A percentile compares a stretch with the other conserved stretches of the same genome.
phyloP scores from a whole-genome alignment of 2,329 filamentous ascomycete species.

The Colletotrichum phormii region DNA sequence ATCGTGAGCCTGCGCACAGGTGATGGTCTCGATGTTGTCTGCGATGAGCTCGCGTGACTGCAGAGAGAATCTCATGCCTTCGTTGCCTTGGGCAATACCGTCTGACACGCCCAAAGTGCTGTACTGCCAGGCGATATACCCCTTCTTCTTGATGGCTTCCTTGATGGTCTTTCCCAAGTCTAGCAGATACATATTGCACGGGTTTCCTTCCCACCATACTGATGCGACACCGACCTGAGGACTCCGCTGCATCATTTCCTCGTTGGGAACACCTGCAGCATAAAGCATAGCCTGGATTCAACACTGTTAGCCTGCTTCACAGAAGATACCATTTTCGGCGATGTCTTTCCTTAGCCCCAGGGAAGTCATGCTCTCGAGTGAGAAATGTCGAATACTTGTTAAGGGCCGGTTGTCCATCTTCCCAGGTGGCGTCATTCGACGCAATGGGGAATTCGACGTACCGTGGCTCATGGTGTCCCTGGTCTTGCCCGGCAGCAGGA shows the following conservation, averaged over 20 bases:
- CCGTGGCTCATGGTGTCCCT: background rate
- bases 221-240: conserved; percentile 92
- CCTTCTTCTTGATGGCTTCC: conserved; percentile 80
- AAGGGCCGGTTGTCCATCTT: conserved; percentile 14
- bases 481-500: background rate
- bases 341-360: conserved; percentile 14
- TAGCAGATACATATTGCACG: conserved; percentile 83
- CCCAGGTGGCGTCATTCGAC: conserved; percentile 15
- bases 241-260: conserved; percentile 86
- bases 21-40: conserved; percentile 93
- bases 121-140: conserved; percentile 95
- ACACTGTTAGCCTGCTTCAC: background rate
- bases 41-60: conserved; percentile 93
- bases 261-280: conserved; percentile 86
- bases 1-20: conserved; percentile 91
- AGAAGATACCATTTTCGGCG: background rate
- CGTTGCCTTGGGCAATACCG: conserved; percentile 94
- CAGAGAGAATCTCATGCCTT: conserved; percentile 94
- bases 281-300: conserved; percentile 86
- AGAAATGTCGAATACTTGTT: conserved; percentile 16
- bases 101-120: conserved; percentile 93
- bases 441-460: background rate
- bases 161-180: conserved; percentile 92
- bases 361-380: conserved; percentile 20
- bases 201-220: conserved; percentile 98